A percentile compares a stretch with the other conserved stretches of the same genome.
Conservation (phyloP, 208 protist genomes). For the Acanthamoeba quina region DNA sequence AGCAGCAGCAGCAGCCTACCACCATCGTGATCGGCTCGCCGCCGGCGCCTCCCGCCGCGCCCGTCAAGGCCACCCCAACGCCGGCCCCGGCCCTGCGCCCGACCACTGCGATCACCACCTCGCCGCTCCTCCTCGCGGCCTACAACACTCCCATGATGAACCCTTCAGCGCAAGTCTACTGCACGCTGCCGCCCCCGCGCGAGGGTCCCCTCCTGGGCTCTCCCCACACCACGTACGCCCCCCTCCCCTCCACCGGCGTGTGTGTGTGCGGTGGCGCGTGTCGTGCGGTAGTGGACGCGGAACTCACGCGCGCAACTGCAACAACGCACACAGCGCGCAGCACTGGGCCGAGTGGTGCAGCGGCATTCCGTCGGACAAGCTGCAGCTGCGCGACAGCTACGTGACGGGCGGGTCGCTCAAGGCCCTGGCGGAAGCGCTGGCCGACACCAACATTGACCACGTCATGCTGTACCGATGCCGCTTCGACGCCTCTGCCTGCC, state of each 20-base stretch:
- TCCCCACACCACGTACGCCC: neutral
- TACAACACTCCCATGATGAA: neutral
- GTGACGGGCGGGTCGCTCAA: conserved; percentile 45
- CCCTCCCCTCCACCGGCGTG: neutral
- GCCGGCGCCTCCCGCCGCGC: neutral
- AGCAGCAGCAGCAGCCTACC: neutral
- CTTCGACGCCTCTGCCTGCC: conserved; percentile 11
- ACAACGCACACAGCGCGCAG: neutral
- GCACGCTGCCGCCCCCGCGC: conserved; percentile 6
- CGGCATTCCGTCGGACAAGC: neutral
- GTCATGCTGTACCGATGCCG: conserved; percentile 8
- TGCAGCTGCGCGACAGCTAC: conserved; percentile 53
- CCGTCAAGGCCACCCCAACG: conserved; percentile 6
- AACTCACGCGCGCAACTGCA: too few relatives aligned
- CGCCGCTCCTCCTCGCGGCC: conserved; percentile 12
- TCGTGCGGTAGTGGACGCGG: too few relatives aligned
- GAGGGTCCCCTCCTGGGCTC: neutral
- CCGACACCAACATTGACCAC: neutral
- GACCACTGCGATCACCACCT: neutral
- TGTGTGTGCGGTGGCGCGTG: neutral
- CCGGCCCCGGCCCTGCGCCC: neutral
- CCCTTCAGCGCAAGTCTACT: neutral
- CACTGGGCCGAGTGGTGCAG: neutral
- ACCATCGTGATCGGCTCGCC: neutral
- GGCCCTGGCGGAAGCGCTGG: conserved; percentile 20